Percentiles rank a stretch among this genome's conserved stretches.
Conservation (phyloP, 108 stramenopile species). For the Skeletonema grethae region DNA sequence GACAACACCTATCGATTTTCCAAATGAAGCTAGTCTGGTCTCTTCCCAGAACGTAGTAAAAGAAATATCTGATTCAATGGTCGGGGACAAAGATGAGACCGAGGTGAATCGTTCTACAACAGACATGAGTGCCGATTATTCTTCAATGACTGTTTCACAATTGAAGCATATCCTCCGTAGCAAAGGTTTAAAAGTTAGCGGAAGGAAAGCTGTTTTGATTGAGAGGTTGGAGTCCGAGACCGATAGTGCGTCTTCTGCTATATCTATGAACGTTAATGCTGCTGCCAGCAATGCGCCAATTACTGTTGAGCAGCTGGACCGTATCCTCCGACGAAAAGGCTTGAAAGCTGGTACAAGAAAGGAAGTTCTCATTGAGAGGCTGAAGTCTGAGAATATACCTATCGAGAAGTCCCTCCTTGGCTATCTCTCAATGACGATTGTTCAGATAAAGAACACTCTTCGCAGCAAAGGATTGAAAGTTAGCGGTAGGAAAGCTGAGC, state of each 20-base stretch:
- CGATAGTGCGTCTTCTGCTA: neutral
- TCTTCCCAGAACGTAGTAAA: neutral
- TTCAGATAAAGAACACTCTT: neutral
- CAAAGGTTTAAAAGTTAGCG: constrained; percentile 25
- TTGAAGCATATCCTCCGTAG: constrained; percentile 18
- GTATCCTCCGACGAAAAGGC: neutral
- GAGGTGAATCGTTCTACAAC: neutral
- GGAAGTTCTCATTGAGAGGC: neutral
- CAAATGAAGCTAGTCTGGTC: neutral
- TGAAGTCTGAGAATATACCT: neutral
- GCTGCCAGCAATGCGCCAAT: neutral
- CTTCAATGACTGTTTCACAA: constrained; percentile 19
- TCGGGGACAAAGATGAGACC: neutral
- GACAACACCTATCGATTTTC: neutral
- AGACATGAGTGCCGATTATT: constrained; percentile 3
- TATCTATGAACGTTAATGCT: neutral
- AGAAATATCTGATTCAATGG: neutral
- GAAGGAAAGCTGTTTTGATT: constrained; percentile 25
- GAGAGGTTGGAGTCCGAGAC: constrained; percentile 7
- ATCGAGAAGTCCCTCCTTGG: neutral
- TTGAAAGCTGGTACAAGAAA: neutral
- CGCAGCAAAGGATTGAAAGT: constrained; percentile 2
- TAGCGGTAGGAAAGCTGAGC: neutral
- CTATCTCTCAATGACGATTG: neutral
- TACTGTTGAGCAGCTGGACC: neutral